Base-by-base conservation (phyloP, 2,329 filamentous ascomycete genomes). In the Colletotrichum spinosum region DNA sequence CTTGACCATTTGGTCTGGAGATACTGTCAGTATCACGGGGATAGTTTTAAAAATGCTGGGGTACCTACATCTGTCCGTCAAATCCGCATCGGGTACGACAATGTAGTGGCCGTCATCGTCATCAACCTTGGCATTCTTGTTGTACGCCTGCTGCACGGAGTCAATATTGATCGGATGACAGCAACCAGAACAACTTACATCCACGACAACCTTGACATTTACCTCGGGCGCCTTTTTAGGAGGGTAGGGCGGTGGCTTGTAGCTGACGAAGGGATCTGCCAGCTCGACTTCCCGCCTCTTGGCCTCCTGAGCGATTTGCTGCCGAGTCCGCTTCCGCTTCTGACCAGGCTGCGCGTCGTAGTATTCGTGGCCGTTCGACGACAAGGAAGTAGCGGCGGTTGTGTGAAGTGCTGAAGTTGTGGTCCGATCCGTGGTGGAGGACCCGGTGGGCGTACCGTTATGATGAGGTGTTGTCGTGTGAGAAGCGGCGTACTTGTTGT, bases 71-170 rank as follows among this genome's bases (percentile, higher is more conserved):
- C 93, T 87, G 49, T 96, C 90, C 12, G 96, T 97, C 56, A 99
- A 83, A 65, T 92, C 88, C 10, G 92, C 91, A 70, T 97, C 93
- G 37, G 94, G 92, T 2, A 92, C 89, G 25, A 99, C 94, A 71
- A 98, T 93, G 75, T 97, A 99, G 78, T 99, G 96, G 6, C 96
- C 96, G 72, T 99, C 96, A 50, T 97, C 94, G 70, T 99, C 96
- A 73, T 99, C 96, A 49, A 96, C 91, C 75, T 97, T 96, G 71
- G 90, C 84, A 69, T 88, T 82, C 68, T 86, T 86, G 64, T 81
- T 82, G 52, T 82, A 80, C 6, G 76, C 73, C 12, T 75, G 74
- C 78, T 80, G 55, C 12, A 52, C 25, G 69, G 69, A 69, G 72
- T 54, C 46, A 67, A 60, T 37, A 52, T 54, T 44, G 38, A 33